Evolutionary conservation across 2,329 filamentous ascomycete species (phyloP).

Genomic region (Simplicillium aogashimaense): DNA sequence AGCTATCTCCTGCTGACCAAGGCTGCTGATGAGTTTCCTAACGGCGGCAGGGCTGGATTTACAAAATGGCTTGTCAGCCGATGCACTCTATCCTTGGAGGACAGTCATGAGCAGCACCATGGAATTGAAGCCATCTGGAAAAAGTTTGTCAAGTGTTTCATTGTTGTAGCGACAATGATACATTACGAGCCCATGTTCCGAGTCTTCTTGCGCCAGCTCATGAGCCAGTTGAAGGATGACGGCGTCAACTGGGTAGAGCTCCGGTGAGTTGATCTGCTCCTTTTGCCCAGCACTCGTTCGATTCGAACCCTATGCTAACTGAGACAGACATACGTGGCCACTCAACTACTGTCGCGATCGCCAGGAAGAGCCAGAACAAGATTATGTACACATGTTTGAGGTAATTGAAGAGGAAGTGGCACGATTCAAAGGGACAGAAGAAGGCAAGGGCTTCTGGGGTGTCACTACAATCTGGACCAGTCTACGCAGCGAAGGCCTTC

Average conservation of each 20-base stretch:
- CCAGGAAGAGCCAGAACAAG: conserved; percentile 53
- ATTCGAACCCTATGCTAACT: background rate
- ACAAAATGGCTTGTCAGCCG: conserved; percentile 66
- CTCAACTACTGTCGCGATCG: conserved; percentile 59
- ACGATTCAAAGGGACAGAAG: conserved; percentile 60
- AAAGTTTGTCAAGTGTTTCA: conserved; percentile 70
- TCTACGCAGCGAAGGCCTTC: conserved; percentile 53
- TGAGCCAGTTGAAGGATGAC: conserved; percentile 65
- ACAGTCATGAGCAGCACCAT: conserved; percentile 71
- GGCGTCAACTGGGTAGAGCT: conserved; percentile 81
- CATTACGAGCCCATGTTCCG: conserved; percentile 89
- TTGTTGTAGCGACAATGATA: conserved; percentile 62
- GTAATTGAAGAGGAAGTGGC: conserved; percentile 70
- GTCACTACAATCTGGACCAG: conserved; percentile 77
- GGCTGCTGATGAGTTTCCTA: conserved; percentile 66
- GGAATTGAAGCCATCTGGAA: conserved; percentile 77
- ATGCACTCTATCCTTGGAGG: conserved; percentile 60
- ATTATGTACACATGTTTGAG: conserved; percentile 60
- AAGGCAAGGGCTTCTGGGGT: conserved; percentile 75
- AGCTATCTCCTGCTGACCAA: conserved; percentile 47
- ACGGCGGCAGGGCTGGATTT: conserved; percentile 63
- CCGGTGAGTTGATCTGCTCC: conserved; percentile 27
- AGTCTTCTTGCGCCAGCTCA: conserved; percentile 60
- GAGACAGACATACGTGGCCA: conserved; percentile 55
- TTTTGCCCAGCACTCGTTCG: background rate